Percentiles rank a stretch among this genome's conserved stretches.
These are phyloP conservation scores for Colletotrichum sojae DNA, from an alignment of 2,329 filamentous ascomycete genomes.

Conservation along the genomic window DNA sequence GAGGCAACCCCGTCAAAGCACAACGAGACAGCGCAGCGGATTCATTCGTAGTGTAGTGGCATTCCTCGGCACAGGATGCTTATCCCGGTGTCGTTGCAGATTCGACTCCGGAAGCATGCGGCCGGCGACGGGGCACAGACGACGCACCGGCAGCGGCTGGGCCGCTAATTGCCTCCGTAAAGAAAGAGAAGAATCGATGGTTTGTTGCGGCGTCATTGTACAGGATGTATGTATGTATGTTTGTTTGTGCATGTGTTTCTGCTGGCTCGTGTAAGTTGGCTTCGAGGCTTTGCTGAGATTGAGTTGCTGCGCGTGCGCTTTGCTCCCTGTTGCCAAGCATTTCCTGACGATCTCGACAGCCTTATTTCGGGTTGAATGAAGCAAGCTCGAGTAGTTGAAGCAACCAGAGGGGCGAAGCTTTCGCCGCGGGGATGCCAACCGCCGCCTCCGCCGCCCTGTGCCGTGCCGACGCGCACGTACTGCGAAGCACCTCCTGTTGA, in stretches of 20 bases:
- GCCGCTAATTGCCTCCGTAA: neutral
- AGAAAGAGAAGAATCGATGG: no score
- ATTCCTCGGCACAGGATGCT: conserved; percentile 17
- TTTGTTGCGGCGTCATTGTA: neutral
- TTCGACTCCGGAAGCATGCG: conserved; percentile 9
- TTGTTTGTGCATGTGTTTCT: neutral
- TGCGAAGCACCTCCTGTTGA: neutral
- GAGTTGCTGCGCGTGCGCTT: conserved; percentile 36
- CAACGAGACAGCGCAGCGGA: conserved; percentile 18
- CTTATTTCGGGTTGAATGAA: conserved; percentile 13
- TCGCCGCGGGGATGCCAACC: neutral
- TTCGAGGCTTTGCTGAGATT: conserved; percentile 10
- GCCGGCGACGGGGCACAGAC: conserved; percentile 27
- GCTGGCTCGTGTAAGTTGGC: conserved; percentile 10
- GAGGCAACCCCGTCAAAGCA: neutral
- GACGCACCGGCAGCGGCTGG: conserved; percentile 5
- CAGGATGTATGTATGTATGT: neutral
- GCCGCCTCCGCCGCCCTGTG: neutral
- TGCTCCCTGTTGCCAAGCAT: conserved; percentile 36
- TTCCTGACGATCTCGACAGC: conserved; percentile 31
- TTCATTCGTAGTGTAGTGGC: neutral
- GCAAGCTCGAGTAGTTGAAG: conserved; percentile 8
- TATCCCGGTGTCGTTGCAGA: conserved; percentile 35
- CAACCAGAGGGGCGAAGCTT: conserved; percentile 17
- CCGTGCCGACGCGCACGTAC: no score